Evolutionary conservation across 176 grass and related monocot species (phyloP), one percentile per base, ranked within the genome.

Genomic region (Miscanthus lutarioriparius): DNA sequence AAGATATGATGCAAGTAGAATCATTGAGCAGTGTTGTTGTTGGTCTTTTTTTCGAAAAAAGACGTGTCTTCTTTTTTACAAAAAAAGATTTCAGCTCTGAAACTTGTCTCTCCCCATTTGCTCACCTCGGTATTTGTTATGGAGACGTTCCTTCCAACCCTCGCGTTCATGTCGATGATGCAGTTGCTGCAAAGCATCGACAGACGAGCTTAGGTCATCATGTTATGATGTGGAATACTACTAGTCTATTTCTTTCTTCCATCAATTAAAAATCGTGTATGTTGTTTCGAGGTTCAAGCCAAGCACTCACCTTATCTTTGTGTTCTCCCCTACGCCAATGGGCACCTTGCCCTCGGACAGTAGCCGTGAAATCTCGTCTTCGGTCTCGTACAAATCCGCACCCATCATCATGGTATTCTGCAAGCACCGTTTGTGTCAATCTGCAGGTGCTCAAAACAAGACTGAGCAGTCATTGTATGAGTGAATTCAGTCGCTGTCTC

Each of bases 341-440:
- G 91, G 91, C 7, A 97, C 91, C 71, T 88, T 90, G 11, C 87
- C 79, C 51, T 70, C 87, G 17, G 80, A 86, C 28, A 90, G 65
- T 74, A 91, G 39, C 61, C 49, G 84, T 1, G 79, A 87, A 32
- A 87, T 87, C 77, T 97, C 94, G 15, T 90, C 81, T 86, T 89
- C 87, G 0, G 94, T 93, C 80, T 97, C 89, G 17, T 97, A 97
- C 25, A 73, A 23, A 77, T 93, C 89, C 11, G 94, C 84, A 26
- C 94, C 94, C 94, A 97, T 97, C 94, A 97, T 93, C 74, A 97
- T 75, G 15, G 94, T 91, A 86, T 97, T 85, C 94, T 97, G 87
- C 37, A 38, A 74, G 44, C 14, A 51, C 17, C 9, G 8, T 53
- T 85, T 32, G 6, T 0, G 1, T 69, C 66, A 68, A 35, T 40